Evolutionary conservation across 129 eudicot species (phyloP), one percentile per base, ranked within the genome.

Genomic region (Lactuca sativa): DNA sequence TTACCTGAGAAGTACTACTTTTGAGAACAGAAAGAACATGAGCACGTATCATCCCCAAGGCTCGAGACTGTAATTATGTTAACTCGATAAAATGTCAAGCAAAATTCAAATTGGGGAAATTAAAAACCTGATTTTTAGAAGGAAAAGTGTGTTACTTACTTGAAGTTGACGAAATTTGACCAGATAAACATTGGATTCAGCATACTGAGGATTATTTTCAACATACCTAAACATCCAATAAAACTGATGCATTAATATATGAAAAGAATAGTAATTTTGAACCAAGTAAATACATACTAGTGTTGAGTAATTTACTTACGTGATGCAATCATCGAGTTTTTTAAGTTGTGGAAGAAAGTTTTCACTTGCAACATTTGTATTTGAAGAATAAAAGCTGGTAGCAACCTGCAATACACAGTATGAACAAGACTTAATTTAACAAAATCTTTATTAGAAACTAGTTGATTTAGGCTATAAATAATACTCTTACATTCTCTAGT

Each of bases 121-220:
- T 12, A 2, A 44, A 12, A 64, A 43, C 21, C 53, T 41, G 12
- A 56, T 68, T 25, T 68, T 10, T 7, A 4, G 14, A 52, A 63
- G 11, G 41, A 25, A 37, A 18, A 68, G 18, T 44, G 25, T 21
- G 67, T 57, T 55, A 60, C 72, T 51, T 78, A 90, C 99, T 96
- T 93, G 99, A 60, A 93, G 99, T 71, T 93, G 99, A 64, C 99
- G 86, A 73, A 93, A 93, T 79, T 93, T 93, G 80, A 90, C 96
- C 78, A 87, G 81, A 85, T 93, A 93, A 70, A 93, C 92, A 74
- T 79, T 80, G 80, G 97, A 93, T 80, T 93, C 99, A 1, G 99
- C 99, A 78, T 89, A 93, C 77, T 93, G 99, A n/a, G 99, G 97
- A 81, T 93, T 93, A 66, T 86, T 93, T 79, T 93, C 97, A 71